phyloP scores from a whole-genome alignment of 169 alveolate genomes.

The Cryptosporidium sp. region DNA sequence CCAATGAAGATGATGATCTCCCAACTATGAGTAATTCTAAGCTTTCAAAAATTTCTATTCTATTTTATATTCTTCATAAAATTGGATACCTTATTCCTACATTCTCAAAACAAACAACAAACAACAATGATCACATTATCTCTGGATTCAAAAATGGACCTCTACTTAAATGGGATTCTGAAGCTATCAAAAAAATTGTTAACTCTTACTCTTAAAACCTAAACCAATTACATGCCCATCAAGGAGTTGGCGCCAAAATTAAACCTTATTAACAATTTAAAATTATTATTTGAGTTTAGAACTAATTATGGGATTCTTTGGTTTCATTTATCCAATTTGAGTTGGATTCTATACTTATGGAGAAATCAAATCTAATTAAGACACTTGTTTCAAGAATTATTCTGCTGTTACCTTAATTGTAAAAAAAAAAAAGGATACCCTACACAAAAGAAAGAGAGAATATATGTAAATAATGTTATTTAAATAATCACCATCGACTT shows the following conservation, averaged over 20 bases:
- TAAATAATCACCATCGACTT: no score
- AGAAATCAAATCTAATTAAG: no score
- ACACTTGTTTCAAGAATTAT: neutral
- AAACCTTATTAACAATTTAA: no score
- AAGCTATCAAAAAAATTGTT: neutral
- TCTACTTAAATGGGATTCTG: constrained; percentile 52
- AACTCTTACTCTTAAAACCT: neutral
- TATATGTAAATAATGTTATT: no score
- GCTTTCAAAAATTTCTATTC: constrained; percentile 6
- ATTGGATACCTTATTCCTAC: constrained; percentile 44
- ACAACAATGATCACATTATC: neutral
- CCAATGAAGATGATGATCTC: constrained; percentile 3
- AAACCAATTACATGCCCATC: neutral
- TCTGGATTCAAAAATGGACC: constrained; percentile 65
- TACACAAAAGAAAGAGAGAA: no score
- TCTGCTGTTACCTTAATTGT: no score
- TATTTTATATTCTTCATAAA: constrained; percentile 25
- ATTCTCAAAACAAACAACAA: neutral
- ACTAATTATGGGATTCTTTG: neutral
- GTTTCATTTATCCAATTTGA: neutral
- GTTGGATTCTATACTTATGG: neutral
- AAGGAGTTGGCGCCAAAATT: neutral
- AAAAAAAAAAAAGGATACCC: no score
- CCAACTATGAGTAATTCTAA: neutral
- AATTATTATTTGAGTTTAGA: no score